These are phyloP conservation scores for Curvularia eragrostidis DNA, from an alignment of 2,329 filamentous ascomycete species.

Conservation along the genomic window DNA sequence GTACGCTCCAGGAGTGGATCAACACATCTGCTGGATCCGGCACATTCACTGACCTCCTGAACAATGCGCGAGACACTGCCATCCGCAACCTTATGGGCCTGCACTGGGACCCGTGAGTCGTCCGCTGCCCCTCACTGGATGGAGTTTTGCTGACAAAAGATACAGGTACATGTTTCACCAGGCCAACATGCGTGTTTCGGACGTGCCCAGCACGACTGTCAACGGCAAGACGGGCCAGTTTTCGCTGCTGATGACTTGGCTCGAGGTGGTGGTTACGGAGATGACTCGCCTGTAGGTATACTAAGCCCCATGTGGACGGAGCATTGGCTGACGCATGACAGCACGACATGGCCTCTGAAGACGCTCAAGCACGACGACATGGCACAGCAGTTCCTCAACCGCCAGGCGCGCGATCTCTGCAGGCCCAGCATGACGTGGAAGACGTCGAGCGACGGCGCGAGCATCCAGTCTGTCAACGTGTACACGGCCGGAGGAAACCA, in stretches of 20 bases:
- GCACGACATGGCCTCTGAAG: conserved; percentile 59
- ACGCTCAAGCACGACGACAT: conserved; percentile 65
- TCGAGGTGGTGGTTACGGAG: conserved; percentile 61
- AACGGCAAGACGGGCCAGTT: conserved; percentile 57
- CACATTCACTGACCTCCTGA: conserved; percentile 60
- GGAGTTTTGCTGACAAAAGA: conserved; percentile 10
- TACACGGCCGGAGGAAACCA: conserved; percentile 56
- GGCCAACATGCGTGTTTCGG: conserved; percentile 63
- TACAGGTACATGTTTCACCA: conserved; percentile 68
- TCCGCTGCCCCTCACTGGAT: not conserved
- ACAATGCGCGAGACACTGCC: conserved; percentile 60
- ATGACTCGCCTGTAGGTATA: conserved; percentile 57
- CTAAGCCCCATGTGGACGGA: not conserved
- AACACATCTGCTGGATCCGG: conserved; percentile 64
- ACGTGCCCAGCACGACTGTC: conserved; percentile 56
- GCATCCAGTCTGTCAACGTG: conserved; percentile 60
- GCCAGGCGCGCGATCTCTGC: conserved; percentile 62
- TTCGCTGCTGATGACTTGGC: conserved; percentile 65
- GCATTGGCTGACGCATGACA: conserved; percentile 20
- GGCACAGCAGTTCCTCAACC: conserved; percentile 59
- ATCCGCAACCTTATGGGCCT: conserved; percentile 64
- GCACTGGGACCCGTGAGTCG: conserved; percentile 56
- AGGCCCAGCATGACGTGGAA: conserved; percentile 58
- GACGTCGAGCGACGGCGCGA: conserved; percentile 51
- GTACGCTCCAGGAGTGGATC: conserved; percentile 67